phyloP scores from a whole-genome alignment of 352 stramenopile genomes.

The Globisporangium parvum region DNA sequence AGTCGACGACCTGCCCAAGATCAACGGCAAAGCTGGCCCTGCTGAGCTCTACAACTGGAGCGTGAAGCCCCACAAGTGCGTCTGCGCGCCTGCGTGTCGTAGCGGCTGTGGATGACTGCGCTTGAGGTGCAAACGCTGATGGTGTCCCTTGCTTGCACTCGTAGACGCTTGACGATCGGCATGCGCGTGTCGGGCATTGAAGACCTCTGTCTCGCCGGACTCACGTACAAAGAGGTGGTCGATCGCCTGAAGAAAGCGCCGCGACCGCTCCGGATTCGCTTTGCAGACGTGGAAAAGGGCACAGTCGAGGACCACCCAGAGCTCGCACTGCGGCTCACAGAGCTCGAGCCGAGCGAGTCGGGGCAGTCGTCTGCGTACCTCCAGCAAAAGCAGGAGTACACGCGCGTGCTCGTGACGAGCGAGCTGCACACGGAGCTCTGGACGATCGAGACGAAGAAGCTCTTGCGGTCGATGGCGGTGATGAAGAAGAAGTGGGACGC shows the following conservation, averaged over 20 bases:
- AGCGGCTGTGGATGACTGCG: background rate
- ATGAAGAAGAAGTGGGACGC: slow-evolving; percentile 67
- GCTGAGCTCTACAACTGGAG: slow-evolving; percentile 89
- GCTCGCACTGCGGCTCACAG: slow-evolving; percentile 16
- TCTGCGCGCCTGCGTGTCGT: background rate
- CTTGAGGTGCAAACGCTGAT: background rate
- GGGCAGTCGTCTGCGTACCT: slow-evolving; percentile 53
- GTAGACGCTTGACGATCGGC: slow-evolving; percentile 62
- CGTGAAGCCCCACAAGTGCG: slow-evolving; percentile 70
- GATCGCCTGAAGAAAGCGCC: slow-evolving; percentile 66
- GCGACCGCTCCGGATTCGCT: slow-evolving; percentile 69
- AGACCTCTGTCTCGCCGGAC: slow-evolving; percentile 51
- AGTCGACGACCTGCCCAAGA: slow-evolving; percentile 83
- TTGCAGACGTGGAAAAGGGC: slow-evolving; percentile 75
- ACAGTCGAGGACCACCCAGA: slow-evolving; percentile 70
- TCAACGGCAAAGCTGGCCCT: slow-evolving; percentile 75
- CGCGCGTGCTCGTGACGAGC: slow-evolving; percentile 69
- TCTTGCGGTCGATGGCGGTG: slow-evolving; percentile 42
- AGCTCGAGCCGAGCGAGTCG: slow-evolving; percentile 11
- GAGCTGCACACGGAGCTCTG: slow-evolving; percentile 84
- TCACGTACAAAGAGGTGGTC: slow-evolving; percentile 83
- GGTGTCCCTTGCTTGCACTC: background rate
- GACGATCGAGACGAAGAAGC: slow-evolving; percentile 81
- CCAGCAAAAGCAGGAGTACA: slow-evolving; percentile 78
- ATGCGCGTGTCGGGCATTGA: slow-evolving; percentile 84